Evolutionary conservation across 2,329 filamentous ascomycete genomes (phyloP).

Genomic region (Onygenales sp.): DNA sequence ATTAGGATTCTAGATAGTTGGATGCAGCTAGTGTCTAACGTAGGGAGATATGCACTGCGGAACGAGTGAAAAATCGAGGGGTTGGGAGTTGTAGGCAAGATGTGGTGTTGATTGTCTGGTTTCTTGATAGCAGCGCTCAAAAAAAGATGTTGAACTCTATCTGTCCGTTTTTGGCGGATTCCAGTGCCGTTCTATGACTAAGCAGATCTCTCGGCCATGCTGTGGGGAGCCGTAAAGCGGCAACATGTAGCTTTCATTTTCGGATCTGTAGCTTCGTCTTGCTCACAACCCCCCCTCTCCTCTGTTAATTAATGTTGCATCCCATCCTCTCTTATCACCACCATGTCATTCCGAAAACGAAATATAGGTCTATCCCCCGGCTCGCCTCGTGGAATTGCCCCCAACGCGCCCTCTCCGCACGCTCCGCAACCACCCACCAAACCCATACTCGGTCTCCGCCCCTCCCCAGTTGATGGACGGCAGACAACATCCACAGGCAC

Average conservation of each 20-base stretch:
- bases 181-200: slow-evolving; percentile 1
- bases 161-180: background rate
- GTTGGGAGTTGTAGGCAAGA: background rate
- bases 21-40: no score
- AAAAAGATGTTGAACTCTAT: background rate
- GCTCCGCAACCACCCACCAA: slow-evolving; percentile 17
- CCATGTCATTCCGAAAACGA: slow-evolving; percentile 60
- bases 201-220: background rate
- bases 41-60: no score
- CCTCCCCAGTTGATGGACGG: slow-evolving; percentile 81
- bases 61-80: no score
- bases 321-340: slow-evolving; percentile 1
- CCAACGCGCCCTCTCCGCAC: slow-evolving; percentile 15
- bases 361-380: slow-evolving; percentile 48
- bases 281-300: no score
- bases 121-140: background rate
- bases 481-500: slow-evolving; percentile 87
- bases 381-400: slow-evolving; percentile 21
- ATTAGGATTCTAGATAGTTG: no score
- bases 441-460: slow-evolving; percentile 52
- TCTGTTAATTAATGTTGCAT: background rate
- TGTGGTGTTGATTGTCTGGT: background rate
- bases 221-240: background rate
- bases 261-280: background rate
- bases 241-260: background rate